Evolutionary conservation across 2,329 filamentous ascomycete species (phyloP).

Genomic region (Fusarium foetens): DNA sequence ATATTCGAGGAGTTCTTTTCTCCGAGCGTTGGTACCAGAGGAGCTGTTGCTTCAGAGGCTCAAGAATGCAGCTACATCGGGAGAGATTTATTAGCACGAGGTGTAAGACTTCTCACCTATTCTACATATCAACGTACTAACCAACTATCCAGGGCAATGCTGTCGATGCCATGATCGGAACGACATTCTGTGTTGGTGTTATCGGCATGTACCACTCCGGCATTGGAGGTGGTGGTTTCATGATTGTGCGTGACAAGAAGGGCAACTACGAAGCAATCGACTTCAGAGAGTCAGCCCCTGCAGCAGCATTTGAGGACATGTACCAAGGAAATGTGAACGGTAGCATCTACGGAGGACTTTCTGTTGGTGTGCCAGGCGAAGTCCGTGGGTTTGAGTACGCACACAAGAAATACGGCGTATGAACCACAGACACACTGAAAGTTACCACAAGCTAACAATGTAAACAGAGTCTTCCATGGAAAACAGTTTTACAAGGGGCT

Average conservation of each 20-base stretch:
- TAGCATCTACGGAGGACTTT: conserved; percentile 78
- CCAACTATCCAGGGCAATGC: conserved; percentile 69
- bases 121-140: background rate
- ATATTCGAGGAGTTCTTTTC: conserved; percentile 24
- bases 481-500: conserved; percentile 76
- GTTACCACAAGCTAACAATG: background rate
- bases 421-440: conserved; percentile 11
- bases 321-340: conserved; percentile 75
- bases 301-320: conserved; percentile 85
- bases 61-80: conserved; percentile 76
- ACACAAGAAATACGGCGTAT: conserved; percentile 75
- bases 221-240: conserved; percentile 91
- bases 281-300: conserved; percentile 88
- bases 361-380: conserved; percentile 77
- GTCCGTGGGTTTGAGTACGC: conserved; percentile 82
- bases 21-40: conserved; percentile 48
- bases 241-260: conserved; percentile 77
- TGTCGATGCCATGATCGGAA: conserved; percentile 79
- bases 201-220: conserved; percentile 83
- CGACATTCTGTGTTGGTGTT: conserved; percentile 79
- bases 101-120: conserved; percentile 52
- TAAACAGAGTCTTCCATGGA: conserved; percentile 69
- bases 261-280: conserved; percentile 89
- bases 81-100: conserved; percentile 65
- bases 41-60: conserved; percentile 78